phyloP scores from a whole-genome alignment of 768 basidiomycete genomes.

The Lactarius sanguifluus region DNA sequence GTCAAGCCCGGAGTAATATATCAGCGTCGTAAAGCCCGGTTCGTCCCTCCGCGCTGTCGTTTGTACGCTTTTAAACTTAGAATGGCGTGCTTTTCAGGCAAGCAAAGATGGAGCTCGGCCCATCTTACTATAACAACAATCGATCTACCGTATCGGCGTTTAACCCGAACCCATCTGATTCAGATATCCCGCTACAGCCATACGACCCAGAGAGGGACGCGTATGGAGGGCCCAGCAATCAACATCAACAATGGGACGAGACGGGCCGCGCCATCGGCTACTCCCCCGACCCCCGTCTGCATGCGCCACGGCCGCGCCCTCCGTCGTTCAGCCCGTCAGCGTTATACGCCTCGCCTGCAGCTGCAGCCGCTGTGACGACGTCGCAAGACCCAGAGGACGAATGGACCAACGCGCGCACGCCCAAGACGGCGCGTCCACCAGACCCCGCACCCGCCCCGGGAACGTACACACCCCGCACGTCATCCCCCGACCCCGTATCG shows the following conservation, averaged over 20 bases:
- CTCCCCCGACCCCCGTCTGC: conserved; percentile 44
- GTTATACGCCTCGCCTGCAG: conserved; percentile 10
- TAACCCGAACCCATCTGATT: conserved; percentile 39
- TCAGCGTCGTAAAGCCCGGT: conserved; percentile 70
- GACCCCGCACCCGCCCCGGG: background rate
- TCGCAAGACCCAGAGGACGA: conserved; percentile 12
- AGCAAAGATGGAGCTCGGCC: conserved; percentile 43
- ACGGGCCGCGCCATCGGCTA: conserved; percentile 51
- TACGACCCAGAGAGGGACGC: conserved; percentile 32
- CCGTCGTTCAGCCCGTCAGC: conserved; percentile 17
- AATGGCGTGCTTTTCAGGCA: conserved; percentile 42
- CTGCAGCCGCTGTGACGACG: conserved; percentile 5
- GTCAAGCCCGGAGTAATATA: conserved; percentile 69
- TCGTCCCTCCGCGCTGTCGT: conserved; percentile 22
- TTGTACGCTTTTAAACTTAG: conserved; percentile 14
- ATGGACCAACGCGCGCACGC: conserved; percentile 17
- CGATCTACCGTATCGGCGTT: conserved; percentile 27
- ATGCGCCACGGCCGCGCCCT: conserved; percentile 50
- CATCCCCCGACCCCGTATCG: background rate
- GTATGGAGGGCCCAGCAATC: conserved; percentile 35
- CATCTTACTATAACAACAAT: conserved; percentile 29
- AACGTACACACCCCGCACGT: background rate
- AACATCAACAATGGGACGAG: conserved; percentile 57
- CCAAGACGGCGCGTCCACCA: conserved; percentile 3
- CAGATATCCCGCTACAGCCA: conserved; percentile 45